A percentile compares a stretch with the other conserved stretches of the same genome.
phyloP scores from a whole-genome alignment of 352 stramenopile genomes.

The Phytophthora capsici region DNA sequence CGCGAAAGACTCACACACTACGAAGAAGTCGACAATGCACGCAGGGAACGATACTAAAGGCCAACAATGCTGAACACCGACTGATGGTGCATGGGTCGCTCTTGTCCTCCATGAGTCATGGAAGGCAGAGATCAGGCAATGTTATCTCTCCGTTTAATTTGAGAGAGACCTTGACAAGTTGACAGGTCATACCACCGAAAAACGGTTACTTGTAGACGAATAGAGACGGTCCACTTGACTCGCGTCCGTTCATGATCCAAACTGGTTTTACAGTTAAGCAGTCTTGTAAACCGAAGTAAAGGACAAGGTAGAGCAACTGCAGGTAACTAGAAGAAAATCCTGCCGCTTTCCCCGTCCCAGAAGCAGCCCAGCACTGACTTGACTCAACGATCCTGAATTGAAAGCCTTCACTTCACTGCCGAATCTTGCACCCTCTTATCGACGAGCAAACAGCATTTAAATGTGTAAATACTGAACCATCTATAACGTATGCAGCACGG shows the following conservation, averaged over 20 bases:
- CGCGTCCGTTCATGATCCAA: conserved; percentile 18
- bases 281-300: background rate
- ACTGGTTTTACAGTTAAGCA: too few species aligned
- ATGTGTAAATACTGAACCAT: conserved; percentile 2
- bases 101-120: too few species aligned
- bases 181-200: conserved; percentile 18
- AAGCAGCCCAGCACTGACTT: conserved; percentile 1
- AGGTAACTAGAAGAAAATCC: conserved; percentile 11
- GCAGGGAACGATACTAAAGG: background rate
- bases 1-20: background rate
- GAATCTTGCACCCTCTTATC: too few species aligned
- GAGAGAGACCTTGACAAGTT: too few species aligned
- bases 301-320: background rate
- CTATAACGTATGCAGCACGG: background rate
- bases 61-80: background rate
- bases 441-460: background rate
- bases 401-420: too few species aligned
- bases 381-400: too few species aligned
- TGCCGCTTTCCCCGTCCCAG: conserved; percentile 2
- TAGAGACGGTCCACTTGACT: conserved; percentile 9
- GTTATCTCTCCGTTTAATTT: too few species aligned
- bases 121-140: too few species aligned
- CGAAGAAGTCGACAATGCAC: background rate
- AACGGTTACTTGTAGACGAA: conserved; percentile 26
- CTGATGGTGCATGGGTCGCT: too few species aligned